Conservation (phyloP, 2,329 filamentous ascomycete species). For the Fusarium concolor region DNA sequence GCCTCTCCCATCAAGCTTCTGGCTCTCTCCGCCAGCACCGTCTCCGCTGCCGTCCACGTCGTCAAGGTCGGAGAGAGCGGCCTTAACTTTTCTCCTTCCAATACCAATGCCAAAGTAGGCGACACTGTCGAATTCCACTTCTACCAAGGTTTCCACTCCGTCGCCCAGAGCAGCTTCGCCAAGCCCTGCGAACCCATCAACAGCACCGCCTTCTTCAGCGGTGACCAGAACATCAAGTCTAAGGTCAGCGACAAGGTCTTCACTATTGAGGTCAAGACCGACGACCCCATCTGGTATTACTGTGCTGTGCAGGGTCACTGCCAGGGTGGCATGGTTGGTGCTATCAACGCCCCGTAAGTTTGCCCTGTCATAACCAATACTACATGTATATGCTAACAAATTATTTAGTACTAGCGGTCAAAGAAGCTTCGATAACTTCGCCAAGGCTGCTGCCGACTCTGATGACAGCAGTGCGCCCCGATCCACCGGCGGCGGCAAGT, state of each 20-base stretch:
- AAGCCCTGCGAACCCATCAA: slow-evolving; percentile 69
- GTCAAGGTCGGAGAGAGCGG: slow-evolving; percentile 44
- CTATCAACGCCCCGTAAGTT: slow-evolving; percentile 49
- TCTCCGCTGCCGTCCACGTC: slow-evolving; percentile 35
- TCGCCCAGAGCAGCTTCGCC: slow-evolving; percentile 70
- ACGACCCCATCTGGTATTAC: slow-evolving; percentile 72
- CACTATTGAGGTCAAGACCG: slow-evolving; percentile 48
- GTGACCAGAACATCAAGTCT: slow-evolving; percentile 24
- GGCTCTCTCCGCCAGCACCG: slow-evolving; percentile 17
- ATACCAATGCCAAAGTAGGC: slow-evolving; percentile 62
- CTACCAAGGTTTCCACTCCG: slow-evolving; percentile 66
- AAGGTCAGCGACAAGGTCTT: slow-evolving; percentile 37
- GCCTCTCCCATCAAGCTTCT: slow-evolving; percentile 24
- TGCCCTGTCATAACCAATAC: neutral
- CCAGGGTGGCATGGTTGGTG: slow-evolving; percentile 69
- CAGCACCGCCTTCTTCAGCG: slow-evolving; percentile 59
- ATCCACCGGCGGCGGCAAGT: slow-evolving; percentile 35
- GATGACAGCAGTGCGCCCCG: slow-evolving; percentile 35
- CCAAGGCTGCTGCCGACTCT: slow-evolving; percentile 26
- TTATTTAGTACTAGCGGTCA: slow-evolving; percentile 28
- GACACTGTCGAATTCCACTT: slow-evolving; percentile 61
- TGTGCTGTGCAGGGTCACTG: slow-evolving; percentile 71
- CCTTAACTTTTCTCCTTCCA: slow-evolving; percentile 63
- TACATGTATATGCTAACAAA: neutral
- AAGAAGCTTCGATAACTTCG: slow-evolving; percentile 28